phyloP scores from a whole-genome alignment of 495 filamentous ascomycete species.

The Trichoderma gamsii region DNA sequence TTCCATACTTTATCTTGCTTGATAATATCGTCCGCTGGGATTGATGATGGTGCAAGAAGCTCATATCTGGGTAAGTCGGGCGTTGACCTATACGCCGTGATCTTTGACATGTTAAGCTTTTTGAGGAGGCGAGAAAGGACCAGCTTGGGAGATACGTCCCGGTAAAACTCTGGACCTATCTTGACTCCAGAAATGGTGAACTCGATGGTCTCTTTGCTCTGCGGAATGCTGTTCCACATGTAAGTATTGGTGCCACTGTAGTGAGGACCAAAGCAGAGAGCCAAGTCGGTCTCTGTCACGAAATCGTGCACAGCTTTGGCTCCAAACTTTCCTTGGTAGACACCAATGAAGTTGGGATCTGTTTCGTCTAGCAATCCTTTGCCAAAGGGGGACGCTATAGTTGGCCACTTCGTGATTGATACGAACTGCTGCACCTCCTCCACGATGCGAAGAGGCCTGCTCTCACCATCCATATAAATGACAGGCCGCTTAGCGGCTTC shows the following conservation, averaged over 20 bases:
- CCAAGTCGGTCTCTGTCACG: constrained; percentile 28
- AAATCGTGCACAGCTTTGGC: constrained; percentile 20
- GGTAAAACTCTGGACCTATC: constrained; percentile 3
- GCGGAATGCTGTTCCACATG: constrained; percentile 15
- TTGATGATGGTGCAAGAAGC: constrained; percentile 8
- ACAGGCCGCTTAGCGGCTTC: constrained; percentile 26
- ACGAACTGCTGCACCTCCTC: constrained; percentile 26
- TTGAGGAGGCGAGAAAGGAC: constrained; percentile 16
- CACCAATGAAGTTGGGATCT: constrained; percentile 26
- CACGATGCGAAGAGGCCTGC: constrained; percentile 22
- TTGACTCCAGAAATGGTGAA: constrained; percentile 24
- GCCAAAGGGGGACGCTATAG: constrained; percentile 31
- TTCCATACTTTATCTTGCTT: constrained; percentile 36
- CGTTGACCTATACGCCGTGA: constrained; percentile 15
- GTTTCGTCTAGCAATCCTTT: constrained; percentile 32
- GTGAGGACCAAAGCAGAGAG: constrained; percentile 35
- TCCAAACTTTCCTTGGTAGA: constrained; percentile 27
- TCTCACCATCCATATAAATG: constrained; percentile 31
- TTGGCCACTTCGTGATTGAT: constrained; percentile 26
- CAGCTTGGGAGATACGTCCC: constrained; percentile 23
- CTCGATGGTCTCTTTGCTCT: neutral
- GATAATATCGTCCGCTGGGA: constrained; percentile 17
- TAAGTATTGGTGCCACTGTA: constrained; percentile 28
- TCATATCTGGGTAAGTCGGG: neutral
- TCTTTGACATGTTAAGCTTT: constrained; percentile 19